Conservation (phyloP, 1,139 yeast genomes). For the Protomyces pachydermus region DNA sequence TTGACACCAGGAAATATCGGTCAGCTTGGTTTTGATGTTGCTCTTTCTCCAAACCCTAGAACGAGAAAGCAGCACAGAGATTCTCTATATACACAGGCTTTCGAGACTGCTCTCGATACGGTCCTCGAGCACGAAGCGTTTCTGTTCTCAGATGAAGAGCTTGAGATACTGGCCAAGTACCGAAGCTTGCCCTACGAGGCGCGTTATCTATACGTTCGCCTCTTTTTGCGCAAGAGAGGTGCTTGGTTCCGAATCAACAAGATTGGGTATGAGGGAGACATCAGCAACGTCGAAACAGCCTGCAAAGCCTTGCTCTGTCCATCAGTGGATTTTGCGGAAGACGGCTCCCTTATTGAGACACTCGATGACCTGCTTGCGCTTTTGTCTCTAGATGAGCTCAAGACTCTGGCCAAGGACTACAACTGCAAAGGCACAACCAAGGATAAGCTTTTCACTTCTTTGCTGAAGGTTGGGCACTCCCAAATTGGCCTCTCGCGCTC, state of each 20-base stretch:
- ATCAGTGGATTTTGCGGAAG: constrained; percentile 13
- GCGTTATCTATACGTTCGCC: constrained; percentile 31
- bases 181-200: constrained; percentile 27
- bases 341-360: background rate
- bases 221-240: constrained; percentile 31
- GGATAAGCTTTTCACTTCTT: constrained; percentile 23
- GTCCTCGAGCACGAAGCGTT: constrained; percentile 30
- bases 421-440: constrained; percentile 27
- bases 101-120: constrained; percentile 30
- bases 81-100: constrained; percentile 31
- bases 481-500: constrained; percentile 29
- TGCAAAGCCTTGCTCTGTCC: constrained; percentile 15
- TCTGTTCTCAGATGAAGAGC: constrained; percentile 30
- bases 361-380: constrained; percentile 29
- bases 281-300: constrained; percentile 28
- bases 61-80: background rate
- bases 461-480: constrained; percentile 25
- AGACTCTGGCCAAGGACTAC: constrained; percentile 26
- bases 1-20: constrained; percentile 13
- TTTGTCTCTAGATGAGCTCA: constrained; percentile 31
- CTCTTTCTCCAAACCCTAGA: constrained; percentile 7
- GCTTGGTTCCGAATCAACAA: constrained; percentile 31
- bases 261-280: constrained; percentile 28
- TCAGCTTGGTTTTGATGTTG: constrained; percentile 22
- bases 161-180: constrained; percentile 17